Evolutionary conservation across 2,329 filamentous ascomycete genomes (phyloP).

Genomic region (Phaeosphaeriaceae sp.): DNA sequence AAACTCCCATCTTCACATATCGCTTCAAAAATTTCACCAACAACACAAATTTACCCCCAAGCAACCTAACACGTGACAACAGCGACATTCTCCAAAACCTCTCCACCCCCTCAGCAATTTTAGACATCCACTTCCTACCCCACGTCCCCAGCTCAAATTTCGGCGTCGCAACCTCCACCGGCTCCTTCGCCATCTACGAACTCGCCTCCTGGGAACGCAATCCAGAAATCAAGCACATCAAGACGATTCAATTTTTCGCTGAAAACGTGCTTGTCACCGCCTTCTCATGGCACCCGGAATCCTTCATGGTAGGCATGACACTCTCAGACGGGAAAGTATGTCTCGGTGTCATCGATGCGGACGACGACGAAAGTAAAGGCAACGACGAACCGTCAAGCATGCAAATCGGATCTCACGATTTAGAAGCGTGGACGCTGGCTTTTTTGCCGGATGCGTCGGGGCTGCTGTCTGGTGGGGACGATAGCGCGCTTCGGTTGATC

Average conservation of each 20-base stretch:
- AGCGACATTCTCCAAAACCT: conserved; percentile 62
- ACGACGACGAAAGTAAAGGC: conserved; percentile 31
- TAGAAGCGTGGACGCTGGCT: conserved; percentile 78
- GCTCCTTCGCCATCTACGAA: conserved; percentile 69
- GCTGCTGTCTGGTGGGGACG: conserved; percentile 77
- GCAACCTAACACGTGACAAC: no score
- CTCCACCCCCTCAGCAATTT: conserved; percentile 72
- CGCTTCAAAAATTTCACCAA: no score
- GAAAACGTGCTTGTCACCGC: conserved; percentile 71
- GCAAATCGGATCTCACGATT: conserved; percentile 51
- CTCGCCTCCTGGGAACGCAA: conserved; percentile 40
- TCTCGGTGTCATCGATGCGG: conserved; percentile 31
- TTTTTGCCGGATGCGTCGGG: conserved; percentile 57
- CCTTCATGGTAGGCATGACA: conserved; percentile 68
- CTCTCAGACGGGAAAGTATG: conserved; percentile 70
- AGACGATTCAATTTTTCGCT: conserved; percentile 58
- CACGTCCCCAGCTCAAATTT: conserved; percentile 60
- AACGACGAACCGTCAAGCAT: conserved; percentile 14
- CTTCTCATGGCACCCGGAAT: conserved; percentile 72
- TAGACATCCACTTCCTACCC: conserved; percentile 81
- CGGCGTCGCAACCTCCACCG: conserved; percentile 79
- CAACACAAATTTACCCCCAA: no score
- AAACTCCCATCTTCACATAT: no score
- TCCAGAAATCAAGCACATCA: conserved; percentile 37
- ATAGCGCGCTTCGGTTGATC: conserved; percentile 64